These are phyloP conservation scores for Fimicolochytrium jonesii DNA, from an alignment of 192 early-diverging fungal species.

Conservation along the genomic window DNA sequence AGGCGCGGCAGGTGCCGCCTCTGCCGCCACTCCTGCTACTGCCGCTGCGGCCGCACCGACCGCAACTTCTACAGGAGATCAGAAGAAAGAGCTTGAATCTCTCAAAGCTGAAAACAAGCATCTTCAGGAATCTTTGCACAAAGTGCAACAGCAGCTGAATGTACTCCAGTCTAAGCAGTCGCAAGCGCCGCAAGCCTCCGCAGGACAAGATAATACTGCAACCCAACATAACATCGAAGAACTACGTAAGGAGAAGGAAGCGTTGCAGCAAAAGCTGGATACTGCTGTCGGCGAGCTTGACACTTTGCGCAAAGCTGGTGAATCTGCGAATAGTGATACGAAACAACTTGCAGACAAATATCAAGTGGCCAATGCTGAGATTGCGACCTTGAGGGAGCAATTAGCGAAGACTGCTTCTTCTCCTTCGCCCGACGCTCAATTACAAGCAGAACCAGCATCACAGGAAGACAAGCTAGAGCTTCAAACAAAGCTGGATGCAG, in stretches of 20 bases:
- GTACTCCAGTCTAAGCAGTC: too few species aligned
- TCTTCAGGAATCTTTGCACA: background rate
- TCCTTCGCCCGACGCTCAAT: too few species aligned
- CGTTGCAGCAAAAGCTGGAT: background rate
- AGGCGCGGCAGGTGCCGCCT: slow-evolving; percentile 1
- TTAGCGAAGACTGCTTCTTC: too few species aligned
- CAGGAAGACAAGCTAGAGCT: too few species aligned
- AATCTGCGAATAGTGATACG: too few species aligned
- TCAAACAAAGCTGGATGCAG: too few species aligned
- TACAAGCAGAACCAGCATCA: background rate
- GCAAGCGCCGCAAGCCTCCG: too few species aligned
- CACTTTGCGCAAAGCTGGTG: too few species aligned
- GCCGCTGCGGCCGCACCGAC: background rate
- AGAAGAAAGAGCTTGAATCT: slow-evolving; percentile 3
- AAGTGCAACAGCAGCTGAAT: background rate
- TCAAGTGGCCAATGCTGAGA: background rate
- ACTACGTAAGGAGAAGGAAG: background rate
- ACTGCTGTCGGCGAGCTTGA: background rate
- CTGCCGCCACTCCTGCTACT: background rate
- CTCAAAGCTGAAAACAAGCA: background rate
- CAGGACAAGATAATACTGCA: too few species aligned
- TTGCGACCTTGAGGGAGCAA: background rate
- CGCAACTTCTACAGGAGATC: background rate
- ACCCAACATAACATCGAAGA: too few species aligned
- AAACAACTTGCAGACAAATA: too few species aligned